Evolutionary conservation across 2,329 filamentous ascomycete genomes (phyloP), one percentile per base, ranked within the genome.

Genomic region (Aspergillus calidoustus): DNA sequence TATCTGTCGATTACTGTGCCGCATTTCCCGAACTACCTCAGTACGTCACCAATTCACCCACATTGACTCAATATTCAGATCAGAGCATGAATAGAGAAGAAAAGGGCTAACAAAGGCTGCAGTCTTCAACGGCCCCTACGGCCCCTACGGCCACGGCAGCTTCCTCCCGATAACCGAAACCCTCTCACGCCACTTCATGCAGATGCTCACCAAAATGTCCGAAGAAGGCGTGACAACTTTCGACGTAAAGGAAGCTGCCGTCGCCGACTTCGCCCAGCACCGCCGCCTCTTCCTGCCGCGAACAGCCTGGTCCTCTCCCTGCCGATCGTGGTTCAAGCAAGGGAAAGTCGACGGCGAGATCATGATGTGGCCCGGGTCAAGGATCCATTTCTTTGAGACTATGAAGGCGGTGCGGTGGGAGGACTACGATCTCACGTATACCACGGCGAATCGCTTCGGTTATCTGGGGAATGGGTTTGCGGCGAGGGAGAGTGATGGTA

Each of bases 1-100:
- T 64, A 67, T 60, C 55, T 69, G 46, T 64, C 67, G 9, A 54
- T 72, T 63, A 52, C 59, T 62, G 59, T 64, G 34, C 51, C 57
- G 52, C 11, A 67, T 51, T 54, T 73, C 9, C 72, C 72, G 4
- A 74, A 74, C 52, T 73, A 73, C 47, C 60, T 71, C 15, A 66
- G 59, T 64, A 54, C 3, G 50, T 52, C 17, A 4, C 25, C 25
- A 28, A 4, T 28, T 28, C 4, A 4, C 25, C 3, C 25, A 19
- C 19, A 19, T 2, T 19, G 19, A 19, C 19, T 19, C 19, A 19
- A 19, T 19, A 2, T 19, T 19, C 19, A 19, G 19, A 19, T 19
- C 19, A 19, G 19, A 19, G 19, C 19, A 19, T 19, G 19, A 19
- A 19, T 19, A 19, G 19, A 19, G 19, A 19, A 19, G 19, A 19